Conservation (phyloP, 176 grass and related monocot species). For the Zizania latifolia region DNA sequence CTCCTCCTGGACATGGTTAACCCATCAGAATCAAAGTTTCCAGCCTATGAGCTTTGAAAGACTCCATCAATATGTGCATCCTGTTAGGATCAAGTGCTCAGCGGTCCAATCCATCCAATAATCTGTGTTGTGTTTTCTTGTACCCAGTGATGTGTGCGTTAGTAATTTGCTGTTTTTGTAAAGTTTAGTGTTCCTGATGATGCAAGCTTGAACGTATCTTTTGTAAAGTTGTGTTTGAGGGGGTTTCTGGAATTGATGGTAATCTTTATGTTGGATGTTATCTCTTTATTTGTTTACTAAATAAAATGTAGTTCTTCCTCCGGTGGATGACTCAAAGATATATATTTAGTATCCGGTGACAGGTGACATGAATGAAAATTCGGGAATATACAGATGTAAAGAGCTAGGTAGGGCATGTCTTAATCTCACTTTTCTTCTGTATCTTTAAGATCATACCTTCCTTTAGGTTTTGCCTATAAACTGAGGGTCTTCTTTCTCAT, state of each 20-base stretch:
- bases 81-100: neutral
- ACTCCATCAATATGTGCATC: neutral
- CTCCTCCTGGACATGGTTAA: conserved; percentile 76
- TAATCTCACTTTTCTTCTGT: no score
- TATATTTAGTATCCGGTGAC: no score
- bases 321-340: no score
- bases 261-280: neutral
- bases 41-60: conserved; percentile 66
- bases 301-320: neutral
- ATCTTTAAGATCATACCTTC: no score
- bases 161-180: conserved; percentile 4
- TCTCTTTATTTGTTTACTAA: neutral
- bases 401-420: no score
- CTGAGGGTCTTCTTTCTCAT: no score
- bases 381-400: no score
- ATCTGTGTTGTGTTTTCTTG: neutral
- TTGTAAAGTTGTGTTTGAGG: neutral
- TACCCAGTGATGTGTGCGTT: conserved; percentile 3
- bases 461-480: no score
- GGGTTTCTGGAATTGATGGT: neutral
- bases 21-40: conserved; percentile 60
- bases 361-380: no score
- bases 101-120: neutral
- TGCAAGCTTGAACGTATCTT: neutral
- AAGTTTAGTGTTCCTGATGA: conserved; percentile 1